Evolutionary conservation across 192 early-diverging fungal genomes (phyloP), one percentile per base, ranked within the genome.

Genomic region (Dimargaris verticillata): DNA sequence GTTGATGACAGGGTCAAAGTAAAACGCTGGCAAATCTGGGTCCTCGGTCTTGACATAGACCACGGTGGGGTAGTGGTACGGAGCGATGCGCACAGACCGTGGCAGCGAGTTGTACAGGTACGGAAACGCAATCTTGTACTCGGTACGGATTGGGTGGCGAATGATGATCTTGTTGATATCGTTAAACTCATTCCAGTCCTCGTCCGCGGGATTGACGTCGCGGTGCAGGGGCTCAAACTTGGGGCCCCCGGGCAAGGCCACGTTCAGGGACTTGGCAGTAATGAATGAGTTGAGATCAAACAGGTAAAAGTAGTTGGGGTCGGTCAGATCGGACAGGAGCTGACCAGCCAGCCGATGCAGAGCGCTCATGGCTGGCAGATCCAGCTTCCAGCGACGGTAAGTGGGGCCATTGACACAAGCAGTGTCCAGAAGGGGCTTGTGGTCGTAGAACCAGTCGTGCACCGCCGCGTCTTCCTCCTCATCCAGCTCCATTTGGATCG

Each of bases 171-270:
- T 99, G 86, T 93, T 92, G 78, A 99, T 97, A 68, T 99, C 96
- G 75, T 99, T 99, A 74, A 99, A 99, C 70, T 99, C 96, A 73
- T 97, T 99, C 96, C 96, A 99, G 77, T 99, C 96, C 70, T 99
- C 93, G 71, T 99, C 96, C 0, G 83, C 87, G 1, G 91, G 82
- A 66, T 99, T 91, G 64, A 92, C 81, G 72, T 99, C 96, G n/a
- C 89, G 83, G 72, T 88, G 89, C 41, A 99, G 76, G 10, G 96
- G 93, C 74, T 99, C 96, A 43, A 99, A 99, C 62, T 95, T 93
- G 28, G 93, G 92, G 22, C 96, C 96, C 58, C 93, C 93, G 0
- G 96, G 96, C 64, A 99, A 93, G 12, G 93, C 93, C 82, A 99
- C 88, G 69, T 95, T 97, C 41, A 99, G 74, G 9, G 93, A 87